Base-by-base conservation (phyloP, 495 filamentous ascomycete genomes). In the Talaromyces trachyspermus region DNA sequence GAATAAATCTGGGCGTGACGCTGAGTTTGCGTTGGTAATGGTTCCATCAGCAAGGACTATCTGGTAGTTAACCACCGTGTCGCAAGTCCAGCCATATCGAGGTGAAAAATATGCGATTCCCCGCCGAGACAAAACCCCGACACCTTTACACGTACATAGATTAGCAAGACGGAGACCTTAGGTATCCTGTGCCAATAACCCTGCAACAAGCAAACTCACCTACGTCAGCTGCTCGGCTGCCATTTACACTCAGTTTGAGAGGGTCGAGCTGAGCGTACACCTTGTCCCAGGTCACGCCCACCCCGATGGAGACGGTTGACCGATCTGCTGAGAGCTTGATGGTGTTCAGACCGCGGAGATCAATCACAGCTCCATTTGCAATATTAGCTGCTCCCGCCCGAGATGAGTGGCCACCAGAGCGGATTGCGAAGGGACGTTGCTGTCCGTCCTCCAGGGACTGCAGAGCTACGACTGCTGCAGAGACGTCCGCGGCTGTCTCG, bases 381-480 rank as follows among this genome's bases (percentile, higher is more conserved):
- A 80, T 72, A 53, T 75, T 79, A n/a, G 75, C 59, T 18, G 69
- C 75, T 25, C 75, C 73, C 19, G 64, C 66, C 46, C 70, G 74
- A 5, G 66, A 59, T 14, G 65, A 64, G 57, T 82, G 77, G 11
- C 66, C 62, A 25, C 59, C 64, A n/a, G 51, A 49, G 12, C 54
- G 54, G 25, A 68, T 43, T 23, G 64, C 62, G 38, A 67, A 62
- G 18, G 36, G 43, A 60, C 11, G 10, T 22, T 11, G 27, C 8
- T 30, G 24, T 40, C 29, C n/a, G 22, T 53, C 12, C 27, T 53
- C 12, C 27, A 32, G 32, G 14, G 32, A 11, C 5, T 17, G 26
- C 5, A 19, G 30, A 17, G 14, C 32, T 47, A 3, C 40, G 25
- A 60, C 41, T 2, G 39, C 39, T 4, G 37, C 45, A 14, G 54